Evolutionary conservation across 129 eudicot genomes (phyloP).

Genomic region (Kitagawia praeruptora): DNA sequence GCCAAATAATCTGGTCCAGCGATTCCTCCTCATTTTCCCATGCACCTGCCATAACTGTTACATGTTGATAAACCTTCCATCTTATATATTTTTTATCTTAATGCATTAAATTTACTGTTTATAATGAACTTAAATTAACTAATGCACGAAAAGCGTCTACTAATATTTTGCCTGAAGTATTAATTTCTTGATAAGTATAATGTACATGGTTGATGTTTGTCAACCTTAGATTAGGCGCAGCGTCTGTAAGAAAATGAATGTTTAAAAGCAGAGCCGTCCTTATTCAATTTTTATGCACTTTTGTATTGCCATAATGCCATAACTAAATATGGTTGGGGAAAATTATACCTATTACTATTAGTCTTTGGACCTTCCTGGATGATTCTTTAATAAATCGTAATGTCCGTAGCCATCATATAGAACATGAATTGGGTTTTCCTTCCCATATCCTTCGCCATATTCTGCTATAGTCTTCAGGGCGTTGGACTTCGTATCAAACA

Average conservation of each 20-base stretch:
- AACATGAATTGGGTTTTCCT: constrained; percentile 53
- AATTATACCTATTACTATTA: constrained; percentile 18
- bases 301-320: not conserved
- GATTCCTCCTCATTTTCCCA: not conserved
- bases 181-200: not conserved
- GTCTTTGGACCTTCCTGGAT: constrained; percentile 16
- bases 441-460: constrained; percentile 75
- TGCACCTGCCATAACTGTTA: constrained; percentile 11
- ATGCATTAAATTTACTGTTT: not conserved
- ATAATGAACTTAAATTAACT: not conserved
- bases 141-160: no score
- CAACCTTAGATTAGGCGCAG: no score
- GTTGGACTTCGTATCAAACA: constrained; percentile 51
- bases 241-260: no score
- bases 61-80: not conserved
- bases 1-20: not conserved
- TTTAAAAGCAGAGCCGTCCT: no score
- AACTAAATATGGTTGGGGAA: constrained; percentile 6
- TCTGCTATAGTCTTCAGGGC: constrained; percentile 54
- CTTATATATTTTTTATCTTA: not conserved
- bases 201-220: no score
- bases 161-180: not conserved
- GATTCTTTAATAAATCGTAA: constrained; percentile 54
- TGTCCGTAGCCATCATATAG: constrained; percentile 87
- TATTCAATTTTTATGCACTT: not conserved